Percentiles rank a stretch among this genome's conserved stretches.
phyloP scores from a whole-genome alignment of 805 yeast species.

The Zygoascus bituminiphila region DNA sequence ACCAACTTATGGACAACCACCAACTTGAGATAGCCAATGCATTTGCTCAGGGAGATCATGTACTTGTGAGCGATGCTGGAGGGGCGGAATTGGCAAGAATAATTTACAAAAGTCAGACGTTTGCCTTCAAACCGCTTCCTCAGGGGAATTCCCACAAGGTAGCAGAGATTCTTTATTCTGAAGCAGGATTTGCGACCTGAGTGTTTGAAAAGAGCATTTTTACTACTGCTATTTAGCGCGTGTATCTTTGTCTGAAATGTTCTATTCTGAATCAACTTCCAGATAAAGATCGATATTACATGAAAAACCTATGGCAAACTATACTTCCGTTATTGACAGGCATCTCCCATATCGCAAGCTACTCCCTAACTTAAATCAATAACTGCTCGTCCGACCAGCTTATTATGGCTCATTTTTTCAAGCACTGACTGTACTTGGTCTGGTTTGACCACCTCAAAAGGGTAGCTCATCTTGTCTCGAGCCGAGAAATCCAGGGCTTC shows the following conservation, averaged over 20 bases:
- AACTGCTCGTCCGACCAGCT: constrained; percentile 22
- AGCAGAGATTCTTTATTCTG: constrained; percentile 14
- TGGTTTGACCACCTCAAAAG: constrained; percentile 12
- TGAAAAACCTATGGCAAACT: too few relatives aligned
- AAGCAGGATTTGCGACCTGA: constrained; percentile 14
- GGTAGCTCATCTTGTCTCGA: constrained; percentile 16
- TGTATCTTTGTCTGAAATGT: too few relatives aligned
- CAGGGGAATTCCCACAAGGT: constrained; percentile 11
- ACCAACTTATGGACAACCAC: constrained; percentile 75
- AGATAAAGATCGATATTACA: too few relatives aligned
- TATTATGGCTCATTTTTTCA: constrained; percentile 14
- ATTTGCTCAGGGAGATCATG: constrained; percentile 27
- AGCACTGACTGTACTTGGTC: constrained; percentile 13
- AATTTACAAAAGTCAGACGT: background rate
- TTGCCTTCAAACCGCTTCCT: constrained; percentile 12
- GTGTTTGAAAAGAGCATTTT: too few relatives aligned
- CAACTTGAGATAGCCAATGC: constrained; percentile 69
- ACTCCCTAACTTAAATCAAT: constrained; percentile 8
- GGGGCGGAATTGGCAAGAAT: constrained; percentile 2
- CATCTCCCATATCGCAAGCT: too few relatives aligned
- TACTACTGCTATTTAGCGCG: too few relatives aligned
- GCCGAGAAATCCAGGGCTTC: constrained; percentile 23
- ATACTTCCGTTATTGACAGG: too few relatives aligned
- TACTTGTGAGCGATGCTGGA: constrained; percentile 7
- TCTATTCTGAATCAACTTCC: too few relatives aligned